Evolutionary conservation across 108 stramenopile genomes (phyloP), one percentile per base, ranked within the genome.

Genomic region (Cyclotella kingstonii): DNA sequence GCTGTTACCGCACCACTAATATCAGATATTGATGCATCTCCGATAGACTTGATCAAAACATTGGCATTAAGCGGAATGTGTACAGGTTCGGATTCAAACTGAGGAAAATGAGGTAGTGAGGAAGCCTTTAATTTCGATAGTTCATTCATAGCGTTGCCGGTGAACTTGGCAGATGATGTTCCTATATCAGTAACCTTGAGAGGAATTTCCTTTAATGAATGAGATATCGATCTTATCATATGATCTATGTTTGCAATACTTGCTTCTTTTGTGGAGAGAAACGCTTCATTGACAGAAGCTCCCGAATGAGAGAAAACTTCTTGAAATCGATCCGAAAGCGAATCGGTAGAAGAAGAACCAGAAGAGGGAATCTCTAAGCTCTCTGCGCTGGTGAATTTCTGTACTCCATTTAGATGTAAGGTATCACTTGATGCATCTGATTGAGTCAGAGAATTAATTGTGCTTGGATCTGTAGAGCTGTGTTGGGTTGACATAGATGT

Each of bases 21-120:
- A 30, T 71, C 70, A 40, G 70, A 33, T 27, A 71, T 54, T 21
- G 70, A 56, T 21, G 54, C 23, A 29, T 63, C 70, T 9, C 51
- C 54, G 26, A 62, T 52, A 23, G 27, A 60, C 11, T 15, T 64
- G 63, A 30, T n/a, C 25, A n/a, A 5, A 54, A 27, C 54, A 29
- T 27, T 2, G 26, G 49, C 28, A 29, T 50, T 26, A 15, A 10
- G 11, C 11, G 29, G 29, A 4, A 40, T 1, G 12, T 28, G 29
- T 26, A 50, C 28, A 2, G 25, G 29, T 30, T 30, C 1, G 3
- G 49, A 50, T 30, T 50, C 28, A 34, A 35, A 21, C 40, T 22
- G 19, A 38, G 26, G 1, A 50, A 50, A 30, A 12, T 27, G 31
- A 1, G 49, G 49, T 4, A 50, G 5, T 3, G 49, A 50, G 2